Base-by-base conservation (phyloP, 441 rosid genomes). In the Gossypium schwendimanii region DNA sequence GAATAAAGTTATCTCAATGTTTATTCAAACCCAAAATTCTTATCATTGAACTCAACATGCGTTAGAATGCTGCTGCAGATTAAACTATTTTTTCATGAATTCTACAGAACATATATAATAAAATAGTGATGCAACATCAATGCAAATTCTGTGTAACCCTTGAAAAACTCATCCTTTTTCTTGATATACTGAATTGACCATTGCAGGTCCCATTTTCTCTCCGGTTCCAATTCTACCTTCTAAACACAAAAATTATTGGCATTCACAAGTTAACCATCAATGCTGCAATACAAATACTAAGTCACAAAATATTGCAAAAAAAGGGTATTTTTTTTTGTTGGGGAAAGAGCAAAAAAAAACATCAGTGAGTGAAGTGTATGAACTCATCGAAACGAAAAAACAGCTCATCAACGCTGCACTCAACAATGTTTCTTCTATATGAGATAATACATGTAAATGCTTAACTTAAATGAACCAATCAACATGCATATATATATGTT, bases 381-480 rank as follows among this genome's bases (percentile, higher is more conserved):
- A 41, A 21, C 14, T 44, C 31, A 6, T 63, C 52, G 2, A 36
- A 36, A 36, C 5, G 6, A 15, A 10, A 57, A 17, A 24, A 21
- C 28, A 14, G 60, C 75, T 82, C 87, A 84, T 84, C 89, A 84
- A 86, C 88, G 88, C 88, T 83, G 88, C 92, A 86, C 92, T 88
- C 89, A 84, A 88, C 84, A 85, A 84, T 75, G 84, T 73, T 80
- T 84, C 83, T 79, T 63, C 78, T 17, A 67, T 75, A 54, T 68
- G 72, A 81, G 17, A 60, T 6, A 6, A 36, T 36, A 36, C 50
- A 72, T 55, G 49, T 41, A 47, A 63, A 28, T 50, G 41, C 9
- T 39, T 33, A 36, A 47, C 52, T 12, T 47, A 14, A 14, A 12
- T 6, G 12, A 54, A 8, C 17, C 14, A 1, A 49, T n/a, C 20